Conservation (phyloP, 2,329 filamentous ascomycete genomes). For the Penicillium rolfsii region DNA sequence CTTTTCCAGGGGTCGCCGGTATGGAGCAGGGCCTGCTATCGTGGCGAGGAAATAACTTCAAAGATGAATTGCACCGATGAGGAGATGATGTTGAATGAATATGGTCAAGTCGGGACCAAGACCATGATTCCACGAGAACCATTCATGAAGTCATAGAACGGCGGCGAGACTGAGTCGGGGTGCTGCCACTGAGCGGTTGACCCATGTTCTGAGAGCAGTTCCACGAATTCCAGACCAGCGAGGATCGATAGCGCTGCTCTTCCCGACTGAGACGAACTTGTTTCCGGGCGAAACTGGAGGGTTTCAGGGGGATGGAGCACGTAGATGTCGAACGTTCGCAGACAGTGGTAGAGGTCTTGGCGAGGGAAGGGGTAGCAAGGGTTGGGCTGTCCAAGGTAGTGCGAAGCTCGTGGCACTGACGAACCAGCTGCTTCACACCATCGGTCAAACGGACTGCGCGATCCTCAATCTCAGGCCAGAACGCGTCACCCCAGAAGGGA, state of each 20-base stretch:
- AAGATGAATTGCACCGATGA: neutral
- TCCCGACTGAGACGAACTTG: conserved; percentile 39
- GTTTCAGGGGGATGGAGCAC: conserved; percentile 33
- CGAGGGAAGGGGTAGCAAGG: conserved; percentile 22
- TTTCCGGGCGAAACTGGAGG: conserved; percentile 38
- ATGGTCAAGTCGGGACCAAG: neutral
- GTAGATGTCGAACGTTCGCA: conserved; percentile 28
- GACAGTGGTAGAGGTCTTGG: conserved; percentile 22
- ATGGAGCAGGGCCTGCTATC: neutral
- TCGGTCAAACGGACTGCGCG: conserved; percentile 44
- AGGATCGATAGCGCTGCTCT: conserved; percentile 37
- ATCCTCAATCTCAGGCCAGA: conserved; percentile 48
- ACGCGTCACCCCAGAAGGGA: conserved; percentile 48
- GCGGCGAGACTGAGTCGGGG: conserved; percentile 26
- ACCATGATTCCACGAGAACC: neutral
- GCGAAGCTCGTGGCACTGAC: conserved; percentile 45
- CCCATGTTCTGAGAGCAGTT: conserved; percentile 27
- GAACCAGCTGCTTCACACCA: conserved; percentile 44
- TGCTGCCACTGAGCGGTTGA: conserved; percentile 24
- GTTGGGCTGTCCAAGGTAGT: conserved; percentile 30
- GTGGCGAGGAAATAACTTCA: conserved; percentile 3
- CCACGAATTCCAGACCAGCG: conserved; percentile 32
- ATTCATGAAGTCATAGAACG: conserved; percentile 32
- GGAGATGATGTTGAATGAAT: neutral
- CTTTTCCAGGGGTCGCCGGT: neutral